These are phyloP conservation scores for Claviceps capensis DNA, from an alignment of 2,329 filamentous ascomycete species.

Conservation along the genomic window DNA sequence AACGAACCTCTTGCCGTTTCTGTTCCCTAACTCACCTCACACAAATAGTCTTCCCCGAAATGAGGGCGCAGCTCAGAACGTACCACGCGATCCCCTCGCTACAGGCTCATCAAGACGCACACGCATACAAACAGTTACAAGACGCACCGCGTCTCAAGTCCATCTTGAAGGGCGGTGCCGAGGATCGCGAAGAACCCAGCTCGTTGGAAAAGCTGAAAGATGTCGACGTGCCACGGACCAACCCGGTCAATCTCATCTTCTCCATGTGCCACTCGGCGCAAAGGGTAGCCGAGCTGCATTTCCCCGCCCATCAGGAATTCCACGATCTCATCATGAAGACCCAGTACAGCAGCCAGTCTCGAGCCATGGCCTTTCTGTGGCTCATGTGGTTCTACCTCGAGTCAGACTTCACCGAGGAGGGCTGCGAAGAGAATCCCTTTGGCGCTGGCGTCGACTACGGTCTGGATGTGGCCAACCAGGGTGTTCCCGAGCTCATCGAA, in stretches of 20 bases:
- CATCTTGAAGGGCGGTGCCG: slow-evolving; percentile 90
- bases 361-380: slow-evolving; percentile 86
- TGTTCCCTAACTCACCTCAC: background rate
- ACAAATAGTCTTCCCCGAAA: slow-evolving; percentile 81
- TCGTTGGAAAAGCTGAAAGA: slow-evolving; percentile 72
- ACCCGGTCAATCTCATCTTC: slow-evolving; percentile 95
- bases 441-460: slow-evolving; percentile 56
- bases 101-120: slow-evolving; percentile 86
- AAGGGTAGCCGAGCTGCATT: slow-evolving; percentile 87
- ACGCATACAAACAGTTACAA: slow-evolving; percentile 94
- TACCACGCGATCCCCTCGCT: slow-evolving; percentile 96
- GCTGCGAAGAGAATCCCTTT: slow-evolving; percentile 82
- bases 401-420: slow-evolving; percentile 82
- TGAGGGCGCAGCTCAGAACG: slow-evolving; percentile 92
- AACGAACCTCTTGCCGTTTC: background rate
- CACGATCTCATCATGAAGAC: slow-evolving; percentile 93
- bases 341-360: slow-evolving; percentile 65
- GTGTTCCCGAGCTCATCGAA: slow-evolving; percentile 51
- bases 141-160: slow-evolving; percentile 93
- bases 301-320: slow-evolving; percentile 74
- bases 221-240: slow-evolving; percentile 56
- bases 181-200: slow-evolving; percentile 73
- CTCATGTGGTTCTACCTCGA: slow-evolving; percentile 99
- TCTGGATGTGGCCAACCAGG: slow-evolving; percentile 51
- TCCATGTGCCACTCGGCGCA: slow-evolving; percentile 80